Evolutionary conservation across 805 yeast genomes (phyloP), one percentile per base, ranked within the genome.

Genomic region (Saccharomycopsis babjevae): DNA sequence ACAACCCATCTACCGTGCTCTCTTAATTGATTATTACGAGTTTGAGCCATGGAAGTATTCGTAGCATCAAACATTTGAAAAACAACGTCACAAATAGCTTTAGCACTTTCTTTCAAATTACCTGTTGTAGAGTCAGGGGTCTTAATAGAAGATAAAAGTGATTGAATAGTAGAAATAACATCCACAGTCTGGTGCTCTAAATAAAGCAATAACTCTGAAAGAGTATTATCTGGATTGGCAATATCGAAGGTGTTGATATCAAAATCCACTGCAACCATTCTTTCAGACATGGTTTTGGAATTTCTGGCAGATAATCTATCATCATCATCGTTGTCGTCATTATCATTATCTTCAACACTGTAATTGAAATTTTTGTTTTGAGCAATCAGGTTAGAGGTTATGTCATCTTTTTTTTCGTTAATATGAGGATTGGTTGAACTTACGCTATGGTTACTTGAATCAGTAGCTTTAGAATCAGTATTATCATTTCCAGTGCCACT

Each of bases 1-100:
- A 92, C 92, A 64, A 93, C 96, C 87, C 96, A 93, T 61, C 83
- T 79, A 1, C 97, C 97, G 72, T 91, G 96, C 64, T 89, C 96
- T 75, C 86, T 89, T 67, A 92, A 81, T 68, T 86, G 86, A 57
- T 83, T 82, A 72, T 92, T 89, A 68, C 96, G 82, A 42, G 94
- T 87, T 73, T 90, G 97, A 65, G 84, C 82, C 96, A 92, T 90
- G 28, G 96, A 84, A 5, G 84, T 82, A 67, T 85, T 84, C 1
- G 97, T 89, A 54, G 97, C 96, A 65, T 84, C 91, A 6, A 91
- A 84, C 96, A 93, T 92, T 69, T 87, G 91, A 40, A 82, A 78
- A 40, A 92, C 92, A 57, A 89, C 96, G 60, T 72, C 78, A 60
- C 86, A 83, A 64, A 93, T 91, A n/a, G 88, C 89, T 62, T 74